Conservation (phyloP, 257 asterid genomes). For the Nicotiana obtusifolia region DNA sequence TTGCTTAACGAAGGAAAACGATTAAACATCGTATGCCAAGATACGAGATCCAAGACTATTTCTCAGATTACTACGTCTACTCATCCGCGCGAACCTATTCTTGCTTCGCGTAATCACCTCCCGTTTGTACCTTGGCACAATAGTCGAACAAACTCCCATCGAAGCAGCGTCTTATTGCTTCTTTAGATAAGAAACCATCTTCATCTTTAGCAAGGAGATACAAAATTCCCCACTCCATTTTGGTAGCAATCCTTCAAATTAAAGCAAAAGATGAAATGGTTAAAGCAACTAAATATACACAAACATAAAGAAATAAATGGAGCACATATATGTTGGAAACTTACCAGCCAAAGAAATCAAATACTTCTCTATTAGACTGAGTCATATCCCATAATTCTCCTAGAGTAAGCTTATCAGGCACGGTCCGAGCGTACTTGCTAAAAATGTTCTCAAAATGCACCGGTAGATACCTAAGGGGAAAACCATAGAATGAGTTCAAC, state of each 20-base stretch:
- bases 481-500: background rate
- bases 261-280: too few species aligned
- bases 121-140: constrained; percentile 53
- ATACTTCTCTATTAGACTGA: constrained; percentile 49
- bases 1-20: background rate
- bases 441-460: constrained; percentile 70
- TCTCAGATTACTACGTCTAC: background rate
- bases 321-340: background rate
- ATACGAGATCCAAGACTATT: background rate
- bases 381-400: constrained; percentile 81
- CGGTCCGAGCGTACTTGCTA: constrained; percentile 54
- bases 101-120: constrained; percentile 13
- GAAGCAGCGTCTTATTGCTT: constrained; percentile 70
- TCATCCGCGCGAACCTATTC: background rate
- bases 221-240: constrained; percentile 60
- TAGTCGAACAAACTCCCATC: constrained; percentile 90
- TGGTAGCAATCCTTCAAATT: constrained; percentile 45
- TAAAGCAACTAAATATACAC: background rate
- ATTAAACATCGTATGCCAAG: background rate
- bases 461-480: constrained; percentile 42
- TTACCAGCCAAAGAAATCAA: constrained; percentile 37
- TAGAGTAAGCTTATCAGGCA: constrained; percentile 64
- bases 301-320: background rate
- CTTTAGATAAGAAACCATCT: constrained; percentile 73
- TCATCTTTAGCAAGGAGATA: constrained; percentile 65